Conservation (phyloP, 2,329 filamentous ascomycete species). For the Pestalotiopsis sp. region DNA sequence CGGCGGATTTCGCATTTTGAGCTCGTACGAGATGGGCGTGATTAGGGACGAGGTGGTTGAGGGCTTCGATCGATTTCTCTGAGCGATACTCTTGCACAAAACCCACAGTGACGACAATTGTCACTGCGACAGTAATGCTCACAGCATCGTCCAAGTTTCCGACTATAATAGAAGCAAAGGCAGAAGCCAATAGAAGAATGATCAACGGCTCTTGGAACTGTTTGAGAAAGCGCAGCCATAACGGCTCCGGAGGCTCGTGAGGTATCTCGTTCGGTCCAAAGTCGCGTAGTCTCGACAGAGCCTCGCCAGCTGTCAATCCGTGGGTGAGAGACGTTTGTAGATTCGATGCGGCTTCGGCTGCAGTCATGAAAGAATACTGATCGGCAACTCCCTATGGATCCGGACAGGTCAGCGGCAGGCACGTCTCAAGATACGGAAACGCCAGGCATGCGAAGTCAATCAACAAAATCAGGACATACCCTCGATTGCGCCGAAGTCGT, state of each 20-base stretch:
- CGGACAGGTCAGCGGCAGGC: too few species aligned
- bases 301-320: constrained; percentile 81
- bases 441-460: neutral
- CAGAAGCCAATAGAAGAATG: constrained; percentile 85
- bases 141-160: constrained; percentile 94
- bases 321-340: constrained; percentile 81
- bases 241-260: constrained; percentile 87
- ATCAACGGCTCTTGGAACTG: constrained; percentile 98
- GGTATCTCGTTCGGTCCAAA: constrained; percentile 94
- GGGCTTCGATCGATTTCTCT: constrained; percentile 93
- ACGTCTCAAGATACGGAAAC: too few species aligned
- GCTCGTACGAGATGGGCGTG: constrained; percentile 90
- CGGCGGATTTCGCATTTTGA: constrained; percentile 36
- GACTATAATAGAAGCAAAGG: constrained; percentile 83
- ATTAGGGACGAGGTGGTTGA: constrained; percentile 92
- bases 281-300: constrained; percentile 74
- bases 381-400: constrained; percentile 53
- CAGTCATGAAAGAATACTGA: constrained; percentile 68
- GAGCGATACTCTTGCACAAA: constrained; percentile 98
- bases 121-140: constrained; percentile 94
- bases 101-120: constrained; percentile 93
- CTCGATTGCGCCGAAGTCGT: constrained; percentile 58
- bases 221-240: constrained; percentile 94
- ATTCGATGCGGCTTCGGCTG: constrained; percentile 74
- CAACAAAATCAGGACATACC: constrained; percentile 34